Conservation (phyloP, 208 protist genomes). For the Paratrypanosoma confusum region DNA sequence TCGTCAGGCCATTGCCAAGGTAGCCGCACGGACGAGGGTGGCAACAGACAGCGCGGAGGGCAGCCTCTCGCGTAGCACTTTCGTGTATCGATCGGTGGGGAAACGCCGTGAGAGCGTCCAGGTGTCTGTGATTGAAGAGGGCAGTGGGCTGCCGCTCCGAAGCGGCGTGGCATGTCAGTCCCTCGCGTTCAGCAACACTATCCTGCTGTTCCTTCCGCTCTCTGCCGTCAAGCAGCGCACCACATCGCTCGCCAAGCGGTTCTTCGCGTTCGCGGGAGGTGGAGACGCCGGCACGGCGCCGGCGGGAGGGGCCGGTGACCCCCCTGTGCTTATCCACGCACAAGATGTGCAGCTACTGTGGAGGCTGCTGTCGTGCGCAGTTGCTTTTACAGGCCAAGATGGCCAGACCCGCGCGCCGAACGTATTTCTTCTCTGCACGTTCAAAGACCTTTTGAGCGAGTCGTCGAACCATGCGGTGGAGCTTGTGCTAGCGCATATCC, state of each 20-base stretch:
- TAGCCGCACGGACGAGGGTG: too few species aligned
- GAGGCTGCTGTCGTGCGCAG: conserved; percentile 11
- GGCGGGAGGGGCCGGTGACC: not conserved
- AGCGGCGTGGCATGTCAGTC: conserved; percentile 1
- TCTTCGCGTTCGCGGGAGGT: conserved; percentile 1
- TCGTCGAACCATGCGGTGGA: conserved; percentile 5
- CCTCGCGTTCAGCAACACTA: conserved; percentile 6
- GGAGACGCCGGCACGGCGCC: not conserved
- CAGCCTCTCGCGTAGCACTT: too few species aligned
- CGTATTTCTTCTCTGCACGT: conserved; percentile 13
- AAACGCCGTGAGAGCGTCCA: too few species aligned
- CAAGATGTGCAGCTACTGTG: conserved; percentile 6
- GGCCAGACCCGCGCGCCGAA: not conserved
- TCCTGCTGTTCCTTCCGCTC: conserved; percentile 13
- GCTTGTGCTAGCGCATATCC: conserved; percentile 10
- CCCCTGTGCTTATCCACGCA: conserved; percentile 6
- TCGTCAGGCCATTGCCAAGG: too few species aligned
- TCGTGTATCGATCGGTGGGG: too few species aligned
- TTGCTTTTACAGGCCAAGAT: not conserved
- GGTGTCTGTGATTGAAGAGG: too few species aligned
- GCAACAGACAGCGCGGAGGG: too few species aligned
- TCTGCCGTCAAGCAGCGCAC: conserved; percentile 14
- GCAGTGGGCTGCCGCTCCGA: conserved; percentile 4
- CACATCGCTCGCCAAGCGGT: not conserved
- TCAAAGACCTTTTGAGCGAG: conserved; percentile 14